A percentile compares a stretch with the other conserved stretches of the same genome.
Evolutionary conservation across 352 stramenopile species (phyloP).

Genomic region (Phytophthora fragariae): DNA sequence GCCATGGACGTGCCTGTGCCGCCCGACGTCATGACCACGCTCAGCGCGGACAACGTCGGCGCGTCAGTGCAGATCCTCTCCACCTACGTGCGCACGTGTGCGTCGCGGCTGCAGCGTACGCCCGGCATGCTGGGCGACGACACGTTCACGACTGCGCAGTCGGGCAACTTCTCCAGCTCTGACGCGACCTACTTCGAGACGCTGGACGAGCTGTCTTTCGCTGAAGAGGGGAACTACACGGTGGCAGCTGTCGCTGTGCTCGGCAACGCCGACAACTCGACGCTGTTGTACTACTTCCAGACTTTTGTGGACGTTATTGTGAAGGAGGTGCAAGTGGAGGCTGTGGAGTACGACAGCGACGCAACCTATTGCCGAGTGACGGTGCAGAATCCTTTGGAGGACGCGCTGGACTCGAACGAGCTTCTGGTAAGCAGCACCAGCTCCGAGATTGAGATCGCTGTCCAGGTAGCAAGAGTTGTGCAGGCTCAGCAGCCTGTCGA

Average conservation of each 20-base stretch:
- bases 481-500: constrained; percentile 26
- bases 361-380: constrained; percentile 62
- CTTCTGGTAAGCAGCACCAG: constrained; percentile 45
- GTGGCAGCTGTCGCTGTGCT: constrained; percentile 58
- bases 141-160: constrained; percentile 37
- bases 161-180: constrained; percentile 51
- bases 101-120: constrained; percentile 41
- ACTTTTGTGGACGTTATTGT: constrained; percentile 54
- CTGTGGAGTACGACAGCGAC: constrained; percentile 39
- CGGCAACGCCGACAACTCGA: constrained; percentile 41
- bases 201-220: constrained; percentile 45
- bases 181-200: constrained; percentile 53
- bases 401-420: constrained; percentile 28
- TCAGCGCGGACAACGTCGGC: constrained; percentile 39
- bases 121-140: constrained; percentile 32
- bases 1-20: constrained; percentile 54
- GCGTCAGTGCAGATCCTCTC: constrained; percentile 52
- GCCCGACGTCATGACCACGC: constrained; percentile 38
- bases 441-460: constrained; percentile 54
- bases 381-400: constrained; percentile 44
- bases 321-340: constrained; percentile 25
- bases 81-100: constrained; percentile 57
- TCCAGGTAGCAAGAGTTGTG: constrained; percentile 43
- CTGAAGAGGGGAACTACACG: constrained; percentile 46
- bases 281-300: constrained; percentile 61